Conservation (phyloP, 495 filamentous ascomycete genomes). For the Geopyxis carbonaria region DNA sequence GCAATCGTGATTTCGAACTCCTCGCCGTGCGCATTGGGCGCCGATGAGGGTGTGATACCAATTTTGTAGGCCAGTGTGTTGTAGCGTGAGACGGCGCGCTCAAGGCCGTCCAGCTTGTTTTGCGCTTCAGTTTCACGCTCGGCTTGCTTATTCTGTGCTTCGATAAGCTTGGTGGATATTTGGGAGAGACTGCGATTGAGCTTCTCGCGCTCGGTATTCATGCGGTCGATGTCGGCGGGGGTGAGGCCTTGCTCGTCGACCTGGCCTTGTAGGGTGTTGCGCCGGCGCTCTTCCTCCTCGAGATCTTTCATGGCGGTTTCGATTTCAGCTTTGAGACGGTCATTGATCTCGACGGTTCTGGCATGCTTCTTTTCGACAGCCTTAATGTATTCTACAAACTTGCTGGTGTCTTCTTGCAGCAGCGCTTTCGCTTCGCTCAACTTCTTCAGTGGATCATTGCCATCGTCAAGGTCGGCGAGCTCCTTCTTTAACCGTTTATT, state of each 20-base stretch:
- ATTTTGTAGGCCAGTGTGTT: conserved; percentile 88
- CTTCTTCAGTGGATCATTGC: conserved; percentile 59
- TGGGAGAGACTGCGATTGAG: conserved; percentile 69
- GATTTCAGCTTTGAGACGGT: conserved; percentile 58
- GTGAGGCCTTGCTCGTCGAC: conserved; percentile 87
- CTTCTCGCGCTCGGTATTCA: conserved; percentile 86
- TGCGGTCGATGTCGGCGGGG: conserved; percentile 93
- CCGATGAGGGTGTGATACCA: conserved; percentile 67
- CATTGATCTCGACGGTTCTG: conserved; percentile 9
- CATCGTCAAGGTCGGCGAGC: conserved; percentile 74
- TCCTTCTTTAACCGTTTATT: conserved; percentile 60
- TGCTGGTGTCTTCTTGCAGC: conserved; percentile 73
- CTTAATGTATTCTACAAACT: conserved; percentile 88
- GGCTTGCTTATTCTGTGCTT: conserved; percentile 59
- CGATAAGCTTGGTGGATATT: conserved; percentile 54
- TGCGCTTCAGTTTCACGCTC: conserved; percentile 74
- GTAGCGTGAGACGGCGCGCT: conserved; percentile 69
- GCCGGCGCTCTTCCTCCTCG: conserved; percentile 61
- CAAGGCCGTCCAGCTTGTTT: conserved; percentile 70
- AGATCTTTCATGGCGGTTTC: conserved; percentile 62
- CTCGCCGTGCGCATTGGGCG: conserved; percentile 65
- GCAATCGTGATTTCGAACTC: conserved; percentile 69
- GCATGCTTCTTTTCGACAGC: conserved; percentile 63
- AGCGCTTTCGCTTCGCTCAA: conserved; percentile 72
- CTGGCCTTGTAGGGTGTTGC: conserved; percentile 55